phyloP scores from a whole-genome alignment of 805 yeast genomes.

The Candida dajiaensis region DNA sequence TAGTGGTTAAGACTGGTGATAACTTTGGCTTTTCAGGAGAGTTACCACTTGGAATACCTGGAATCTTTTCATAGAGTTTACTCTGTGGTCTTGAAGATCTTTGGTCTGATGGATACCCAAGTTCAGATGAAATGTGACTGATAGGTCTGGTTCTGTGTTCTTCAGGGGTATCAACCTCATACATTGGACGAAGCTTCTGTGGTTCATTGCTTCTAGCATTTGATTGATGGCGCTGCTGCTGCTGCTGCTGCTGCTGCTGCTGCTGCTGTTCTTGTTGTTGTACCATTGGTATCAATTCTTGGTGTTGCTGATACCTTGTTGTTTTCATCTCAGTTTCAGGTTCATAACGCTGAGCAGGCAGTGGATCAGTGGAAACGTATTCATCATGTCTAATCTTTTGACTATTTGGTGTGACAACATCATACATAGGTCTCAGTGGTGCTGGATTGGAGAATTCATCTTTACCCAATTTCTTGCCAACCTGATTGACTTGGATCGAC shows the following conservation, averaged over 20 bases:
- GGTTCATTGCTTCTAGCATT: too few species aligned
- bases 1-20: not conserved
- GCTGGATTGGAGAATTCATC: not conserved
- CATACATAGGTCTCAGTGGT: not conserved
- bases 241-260: too few species aligned
- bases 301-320: not conserved
- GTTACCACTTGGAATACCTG: not conserved
- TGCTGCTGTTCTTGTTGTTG: not conserved
- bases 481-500: conserved; percentile 22
- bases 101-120: not conserved
- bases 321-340: not conserved
- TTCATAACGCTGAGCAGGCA: not conserved
- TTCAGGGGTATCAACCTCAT: not conserved
- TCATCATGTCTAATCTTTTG: not conserved
- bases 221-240: too few species aligned
- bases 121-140: not conserved
- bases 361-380: not conserved
- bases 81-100: not conserved
- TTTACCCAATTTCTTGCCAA: conserved; percentile 15
- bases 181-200: not conserved
- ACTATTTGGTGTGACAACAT: not conserved
- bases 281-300: not conserved
- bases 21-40: conserved; percentile 1
- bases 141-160: not conserved
- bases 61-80: not conserved